These are phyloP conservation scores for Margaritispora aquatica DNA, from an alignment of 495 filamentous ascomycete genomes.

Conservation along the genomic window DNA sequence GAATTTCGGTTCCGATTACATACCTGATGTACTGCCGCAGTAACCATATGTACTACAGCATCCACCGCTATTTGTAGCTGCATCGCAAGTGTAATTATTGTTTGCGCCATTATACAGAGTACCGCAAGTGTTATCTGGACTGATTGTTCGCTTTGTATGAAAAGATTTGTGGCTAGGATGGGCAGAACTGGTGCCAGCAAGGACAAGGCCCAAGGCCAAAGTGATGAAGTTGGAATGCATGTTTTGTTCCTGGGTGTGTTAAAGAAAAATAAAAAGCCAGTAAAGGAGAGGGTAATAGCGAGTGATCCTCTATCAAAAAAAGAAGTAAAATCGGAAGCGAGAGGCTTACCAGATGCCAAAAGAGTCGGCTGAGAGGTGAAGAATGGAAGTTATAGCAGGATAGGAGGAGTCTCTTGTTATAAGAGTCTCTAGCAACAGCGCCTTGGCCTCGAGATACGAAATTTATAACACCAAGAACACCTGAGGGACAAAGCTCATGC, in stretches of 20 bases:
- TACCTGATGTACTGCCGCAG: slow-evolving; percentile 17
- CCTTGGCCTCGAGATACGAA: neutral
- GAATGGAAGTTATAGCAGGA: neutral
- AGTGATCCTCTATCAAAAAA: neutral
- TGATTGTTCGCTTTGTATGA: slow-evolving; percentile 7
- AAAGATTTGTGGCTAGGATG: slow-evolving; percentile 10
- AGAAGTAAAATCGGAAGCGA: neutral
- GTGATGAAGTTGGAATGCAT: neutral
- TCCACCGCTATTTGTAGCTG: slow-evolving; percentile 7
- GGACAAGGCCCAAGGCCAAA: neutral
- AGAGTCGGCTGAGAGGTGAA: neutral
- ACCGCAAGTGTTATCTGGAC: slow-evolving; percentile 18
- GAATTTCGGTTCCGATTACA: neutral
- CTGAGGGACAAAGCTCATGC: neutral
- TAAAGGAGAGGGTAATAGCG: neutral
- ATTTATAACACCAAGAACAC: neutral
- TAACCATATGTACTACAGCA: slow-evolving; percentile 19
- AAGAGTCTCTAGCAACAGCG: neutral
- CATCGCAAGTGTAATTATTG: slow-evolving; percentile 15
- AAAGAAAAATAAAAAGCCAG: neutral
- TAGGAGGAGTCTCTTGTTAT: neutral
- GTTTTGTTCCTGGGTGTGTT: neutral
- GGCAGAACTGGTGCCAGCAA: slow-evolving; percentile 11
- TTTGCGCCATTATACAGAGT: neutral
- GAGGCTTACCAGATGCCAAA: neutral